Evolutionary conservation across 2,329 filamentous ascomycete species (phyloP), one percentile per base, ranked within the genome.

Genomic region (Lasiodiplodia citricola): DNA sequence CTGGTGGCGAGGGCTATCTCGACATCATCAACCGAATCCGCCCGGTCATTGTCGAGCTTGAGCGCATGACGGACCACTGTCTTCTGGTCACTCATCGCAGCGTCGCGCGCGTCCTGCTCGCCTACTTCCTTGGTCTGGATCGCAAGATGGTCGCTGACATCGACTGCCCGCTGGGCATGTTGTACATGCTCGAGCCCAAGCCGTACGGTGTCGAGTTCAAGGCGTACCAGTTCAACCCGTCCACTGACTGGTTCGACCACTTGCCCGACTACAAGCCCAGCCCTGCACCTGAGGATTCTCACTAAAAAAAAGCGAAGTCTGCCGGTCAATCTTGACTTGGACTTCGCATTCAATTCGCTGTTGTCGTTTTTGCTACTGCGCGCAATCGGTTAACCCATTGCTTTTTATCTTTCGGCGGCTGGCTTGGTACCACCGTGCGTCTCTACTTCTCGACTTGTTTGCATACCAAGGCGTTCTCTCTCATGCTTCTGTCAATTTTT

Each of bases 121-220:
- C 95, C 1, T 99, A 99, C 81, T 99, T 99, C 82, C 94, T 96
- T 84, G 94, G 97, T 69, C 85, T 98, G 66, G 94, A 92, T 62
- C 87, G 94, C 44, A 91, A 97, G 71, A 92, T 97, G 75, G 96
- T 99, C 70, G 95, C 96, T 14, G 93, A 97, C 74, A 87, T 99
- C 70, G 95, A 98, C 76, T 92, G 97, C 56, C 96, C 96, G 0
- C 84, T 99, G 60, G 96, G 96, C 21, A 94, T 97, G 85, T 85
- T 97, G 8, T 99, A 97, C 79, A 92, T 94, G 73, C 91, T 99
- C 58, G 95, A 99, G 80, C 96, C 96, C 72, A 97, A 97, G 85
- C 96, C 96, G 0, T 99, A 99, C 73, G 96, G 96, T 16, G 94
- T 97, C 69, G 95, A 97, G 70, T 97, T 98, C 83, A 95, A 97